A percentile compares a stretch with the other conserved stretches of the same genome.
phyloP scores from a whole-genome alignment of 768 basidiomycete genomes.

The Trametes gibbosa region DNA sequence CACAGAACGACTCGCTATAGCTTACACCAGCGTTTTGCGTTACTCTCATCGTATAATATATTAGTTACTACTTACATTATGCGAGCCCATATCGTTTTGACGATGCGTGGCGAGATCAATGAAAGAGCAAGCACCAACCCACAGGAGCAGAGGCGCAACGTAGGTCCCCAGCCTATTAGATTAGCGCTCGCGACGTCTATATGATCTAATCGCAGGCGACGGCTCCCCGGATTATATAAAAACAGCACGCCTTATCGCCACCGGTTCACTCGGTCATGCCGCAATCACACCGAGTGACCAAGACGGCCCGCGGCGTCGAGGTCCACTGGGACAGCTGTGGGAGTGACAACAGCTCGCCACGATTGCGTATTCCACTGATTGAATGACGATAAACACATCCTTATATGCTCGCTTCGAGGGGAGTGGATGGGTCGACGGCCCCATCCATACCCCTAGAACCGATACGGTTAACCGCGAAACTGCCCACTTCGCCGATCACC shows the following conservation, averaged over 20 bases:
- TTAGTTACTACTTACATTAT: no score
- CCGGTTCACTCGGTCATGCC: constrained; percentile 4
- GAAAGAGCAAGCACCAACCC: no score
- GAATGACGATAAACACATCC: constrained; percentile 10
- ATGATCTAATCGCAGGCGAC: no score
- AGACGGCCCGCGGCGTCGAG: constrained; percentile 10
- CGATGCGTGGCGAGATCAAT: no score
- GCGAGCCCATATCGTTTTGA: no score
- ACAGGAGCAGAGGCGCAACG: no score
- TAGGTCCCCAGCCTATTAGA: no score
- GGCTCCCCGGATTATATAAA: constrained; percentile 3
- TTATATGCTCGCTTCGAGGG: constrained; percentile 9
- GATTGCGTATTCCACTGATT: constrained; percentile 14
- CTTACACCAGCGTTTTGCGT: no score
- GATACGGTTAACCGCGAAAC: constrained; percentile 3
- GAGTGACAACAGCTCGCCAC: constrained; percentile 12
- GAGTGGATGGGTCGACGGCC: background rate
- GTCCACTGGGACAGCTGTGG: constrained; percentile 2
- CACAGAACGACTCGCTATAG: no score
- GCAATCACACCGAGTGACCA: constrained; percentile 16
- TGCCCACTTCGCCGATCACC: background rate
- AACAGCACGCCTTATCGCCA: constrained; percentile 18
- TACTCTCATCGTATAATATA: no score
- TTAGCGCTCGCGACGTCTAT: no score
- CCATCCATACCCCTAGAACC: constrained; percentile 2